Evolutionary conservation across 116 monocot species (phyloP).

Genomic region (Papilionanthe hybrid): DNA sequence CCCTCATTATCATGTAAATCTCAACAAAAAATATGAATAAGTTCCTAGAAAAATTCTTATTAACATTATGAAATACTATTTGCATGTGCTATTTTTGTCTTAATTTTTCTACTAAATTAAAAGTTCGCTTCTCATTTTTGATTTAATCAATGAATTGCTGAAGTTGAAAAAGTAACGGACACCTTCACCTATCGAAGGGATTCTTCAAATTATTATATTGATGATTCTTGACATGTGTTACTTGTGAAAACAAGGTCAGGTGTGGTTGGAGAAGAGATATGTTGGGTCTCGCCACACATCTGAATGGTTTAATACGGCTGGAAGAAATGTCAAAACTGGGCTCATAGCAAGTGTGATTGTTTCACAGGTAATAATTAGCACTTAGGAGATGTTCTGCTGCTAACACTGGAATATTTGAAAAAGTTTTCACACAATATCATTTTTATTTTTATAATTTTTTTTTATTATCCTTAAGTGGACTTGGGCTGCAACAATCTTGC

Average conservation of each 20-base stretch:
- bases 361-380: slow-evolving; percentile 58
- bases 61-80: background rate
- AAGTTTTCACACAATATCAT: background rate
- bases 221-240: background rate
- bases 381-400: background rate
- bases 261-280: slow-evolving; percentile 91
- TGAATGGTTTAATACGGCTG: slow-evolving; percentile 99
- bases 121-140: too few relatives aligned
- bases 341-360: slow-evolving; percentile 98
- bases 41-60: background rate
- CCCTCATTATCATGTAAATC: too few relatives aligned
- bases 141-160: background rate
- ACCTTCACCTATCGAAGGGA: background rate
- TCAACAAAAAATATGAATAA: background rate
- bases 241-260: slow-evolving; percentile 36
- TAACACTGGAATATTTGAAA: background rate
- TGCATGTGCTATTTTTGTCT: background rate
- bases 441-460: background rate
- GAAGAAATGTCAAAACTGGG: slow-evolving; percentile 92
- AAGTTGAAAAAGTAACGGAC: background rate
- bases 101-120: too few relatives aligned
- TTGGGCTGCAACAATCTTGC: slow-evolving; percentile 91
- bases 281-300: slow-evolving; percentile 91
- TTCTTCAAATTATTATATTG: background rate
- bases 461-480: slow-evolving; percentile 69